Base-by-base conservation (phyloP, 2,329 filamentous ascomycete genomes). In the Fusarium globosum region DNA sequence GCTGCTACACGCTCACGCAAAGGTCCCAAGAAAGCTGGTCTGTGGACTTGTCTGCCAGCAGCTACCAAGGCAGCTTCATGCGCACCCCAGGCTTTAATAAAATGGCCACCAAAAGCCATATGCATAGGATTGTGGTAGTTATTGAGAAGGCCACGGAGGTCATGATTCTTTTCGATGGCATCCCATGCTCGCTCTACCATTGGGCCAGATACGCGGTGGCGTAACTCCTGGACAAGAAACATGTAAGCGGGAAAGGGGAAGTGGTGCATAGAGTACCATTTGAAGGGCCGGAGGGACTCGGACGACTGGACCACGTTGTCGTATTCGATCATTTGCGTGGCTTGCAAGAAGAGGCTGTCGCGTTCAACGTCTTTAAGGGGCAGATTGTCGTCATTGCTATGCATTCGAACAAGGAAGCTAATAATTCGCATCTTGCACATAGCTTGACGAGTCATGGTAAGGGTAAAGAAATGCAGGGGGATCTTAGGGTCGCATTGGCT, bases 51-150 rank as follows among this genome's bases (percentile, higher is more conserved):
- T 36, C 83, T 84, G 2, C 88, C 88, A 12, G 82, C 79, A 57
- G 83, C 82, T 9, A 81, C 71, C 71, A 86, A 84, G 18, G 86
- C 86, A 4, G 84, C 82, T 73, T 87, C 86, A 61, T 87, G 86
- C 6, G 87, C 88, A 48, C 88, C 86, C 90, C 90, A 92, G 0
- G 90, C 89, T 75, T 90, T 91, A 65, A 92, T 80, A 45, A 92
- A 88, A 23, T 88, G 84, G 26, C 83, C 83, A 2, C 87, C 87
- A 69, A 92, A 90, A 2, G 87, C 86, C 36, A 87, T 81, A 74
- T 90, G 88, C 81, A 91, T 84, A 12, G 89, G 89, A 48, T 84
- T 90, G 56, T 86, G 85, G 53, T 87, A 80, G 65, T 87, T 85
- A 48, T 84, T 84, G 39, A 84, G 82, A 57, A 89, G 80, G 4